Evolutionary conservation across 352 stramenopile species (phyloP).

Genomic region (Albugo candida): DNA sequence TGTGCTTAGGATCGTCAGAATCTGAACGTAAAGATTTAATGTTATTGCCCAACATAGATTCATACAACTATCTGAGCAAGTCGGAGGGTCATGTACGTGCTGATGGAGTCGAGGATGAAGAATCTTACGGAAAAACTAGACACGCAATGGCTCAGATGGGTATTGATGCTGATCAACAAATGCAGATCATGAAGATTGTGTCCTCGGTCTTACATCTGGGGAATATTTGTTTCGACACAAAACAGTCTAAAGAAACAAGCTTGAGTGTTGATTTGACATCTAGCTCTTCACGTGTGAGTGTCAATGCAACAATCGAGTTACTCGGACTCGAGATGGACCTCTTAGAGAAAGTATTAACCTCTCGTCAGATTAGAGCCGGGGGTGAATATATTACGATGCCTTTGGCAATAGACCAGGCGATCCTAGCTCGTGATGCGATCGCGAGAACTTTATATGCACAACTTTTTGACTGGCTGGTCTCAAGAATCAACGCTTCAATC

Average conservation of each 20-base stretch:
- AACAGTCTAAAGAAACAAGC: constrained; percentile 31
- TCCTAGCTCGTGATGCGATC: constrained; percentile 63
- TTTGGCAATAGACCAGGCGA: constrained; percentile 38
- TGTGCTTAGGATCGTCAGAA: constrained; percentile 55
- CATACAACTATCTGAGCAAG: constrained; percentile 76
- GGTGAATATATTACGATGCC: constrained; percentile 56
- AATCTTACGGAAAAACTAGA: constrained; percentile 53
- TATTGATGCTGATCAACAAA: constrained; percentile 52
- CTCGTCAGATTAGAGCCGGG: constrained; percentile 63
- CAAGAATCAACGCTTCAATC: constrained; percentile 83
- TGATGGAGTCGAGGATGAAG: constrained; percentile 58
- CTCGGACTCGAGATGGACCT: constrained; percentile 40
- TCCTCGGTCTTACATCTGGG: constrained; percentile 75
- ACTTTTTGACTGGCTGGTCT: constrained; percentile 89
- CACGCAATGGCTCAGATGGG: constrained; percentile 71
- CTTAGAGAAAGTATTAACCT: constrained; percentile 39
- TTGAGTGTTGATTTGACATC: constrained; percentile 32
- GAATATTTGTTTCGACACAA: constrained; percentile 57
- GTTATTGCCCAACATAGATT: constrained; percentile 17
- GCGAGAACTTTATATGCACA: constrained; percentile 79
- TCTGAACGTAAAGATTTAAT: constrained; percentile 26
- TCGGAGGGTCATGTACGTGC: constrained; percentile 48
- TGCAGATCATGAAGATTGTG: constrained; percentile 64
- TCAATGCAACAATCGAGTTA: constrained; percentile 65
- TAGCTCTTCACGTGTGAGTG: constrained; percentile 15